Base-by-base conservation (phyloP, 2,329 filamentous ascomycete species). In the Diaporthe citriasiana region DNA sequence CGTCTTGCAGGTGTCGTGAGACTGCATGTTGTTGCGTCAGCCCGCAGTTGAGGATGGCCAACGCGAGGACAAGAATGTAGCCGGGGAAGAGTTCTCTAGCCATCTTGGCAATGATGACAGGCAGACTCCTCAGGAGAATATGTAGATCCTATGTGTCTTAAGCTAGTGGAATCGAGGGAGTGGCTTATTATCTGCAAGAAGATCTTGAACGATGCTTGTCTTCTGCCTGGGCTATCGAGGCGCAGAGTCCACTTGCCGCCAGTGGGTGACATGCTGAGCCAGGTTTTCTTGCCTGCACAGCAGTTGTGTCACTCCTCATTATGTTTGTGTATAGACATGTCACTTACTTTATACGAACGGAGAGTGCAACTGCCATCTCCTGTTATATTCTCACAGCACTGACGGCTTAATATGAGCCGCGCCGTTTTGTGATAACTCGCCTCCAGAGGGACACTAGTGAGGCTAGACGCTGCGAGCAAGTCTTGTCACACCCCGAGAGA, bases 381-480 rank as follows among this genome's bases (percentile, higher is more conserved):
- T 47, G n/a, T 7, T 3, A 27, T n/a, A 10, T 13, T 68, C 22
- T 38, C n/a, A 35, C 55, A 13, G 42, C 10, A 17, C 12, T 70
- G 38, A 30, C 40, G 22, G 50, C 17, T n/a, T 40, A 40, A 38
- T 35, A 50, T 56, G 60, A 59, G 73, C 66, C 27, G 35, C 60
- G 51, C 30, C 17, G 15, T 30, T 53, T 25, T 35, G 30, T 53
- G 17, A 17, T 50, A 40, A 47, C 45, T 33, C 72, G 53, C 38
- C 53, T 74, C 55, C 63, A 30, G 55, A 73, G 35, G 47, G 60
- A 57, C 60, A 50, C 40, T 63, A 42, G 70, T 57, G 55, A 45
- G 17, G 38, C 53, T 56, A 22, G 59, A 53, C 12, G 35, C 30
- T 53, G 53, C 42, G 63, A 57, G 60, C 55, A 50, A 56, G 53